phyloP scores from a whole-genome alignment of 768 basidiomycete genomes.

The Agrocybe chaxingu region DNA sequence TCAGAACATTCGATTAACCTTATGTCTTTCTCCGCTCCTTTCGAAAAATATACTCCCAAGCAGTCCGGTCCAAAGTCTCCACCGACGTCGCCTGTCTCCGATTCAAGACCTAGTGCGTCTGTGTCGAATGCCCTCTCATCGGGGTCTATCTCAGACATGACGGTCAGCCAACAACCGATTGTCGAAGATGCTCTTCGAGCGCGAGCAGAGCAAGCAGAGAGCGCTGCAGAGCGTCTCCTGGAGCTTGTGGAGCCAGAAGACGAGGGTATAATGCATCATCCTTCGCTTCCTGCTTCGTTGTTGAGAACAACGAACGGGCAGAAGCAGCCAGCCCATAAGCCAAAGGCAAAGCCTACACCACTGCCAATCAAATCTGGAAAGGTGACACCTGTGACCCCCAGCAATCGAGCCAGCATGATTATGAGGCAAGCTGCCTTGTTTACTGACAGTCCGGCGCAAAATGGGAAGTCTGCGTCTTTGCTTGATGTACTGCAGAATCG shows the following conservation, averaged over 20 bases:
- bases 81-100: constrained; percentile 56
- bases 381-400: constrained; percentile 60
- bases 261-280: constrained; percentile 42
- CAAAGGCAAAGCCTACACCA: constrained; percentile 34
- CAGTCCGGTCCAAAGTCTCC: constrained; percentile 32
- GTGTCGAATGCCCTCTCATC: constrained; percentile 63
- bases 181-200: constrained; percentile 86
- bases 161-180: constrained; percentile 37
- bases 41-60: constrained; percentile 42
- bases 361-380: constrained; percentile 29
- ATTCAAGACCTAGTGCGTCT: constrained; percentile 43
- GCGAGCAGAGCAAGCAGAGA: constrained; percentile 90
- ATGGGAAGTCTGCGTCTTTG: constrained; percentile 51
- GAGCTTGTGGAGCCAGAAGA: constrained; percentile 85
- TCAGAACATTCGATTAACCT: constrained; percentile 61
- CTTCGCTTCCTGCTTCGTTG: constrained; percentile 54
- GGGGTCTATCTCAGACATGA: constrained; percentile 39
- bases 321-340: constrained; percentile 35
- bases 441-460: constrained; percentile 73
- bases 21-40: constrained; percentile 72
- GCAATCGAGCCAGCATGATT: constrained; percentile 52
- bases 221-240: constrained; percentile 82
- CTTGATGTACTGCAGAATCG: constrained; percentile 66
- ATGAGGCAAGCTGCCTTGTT: constrained; percentile 78
- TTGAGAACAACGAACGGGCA: constrained; percentile 38